Evolutionary conservation across 306 rosid genomes (phyloP).

Genomic region (Cajanus cajan): DNA sequence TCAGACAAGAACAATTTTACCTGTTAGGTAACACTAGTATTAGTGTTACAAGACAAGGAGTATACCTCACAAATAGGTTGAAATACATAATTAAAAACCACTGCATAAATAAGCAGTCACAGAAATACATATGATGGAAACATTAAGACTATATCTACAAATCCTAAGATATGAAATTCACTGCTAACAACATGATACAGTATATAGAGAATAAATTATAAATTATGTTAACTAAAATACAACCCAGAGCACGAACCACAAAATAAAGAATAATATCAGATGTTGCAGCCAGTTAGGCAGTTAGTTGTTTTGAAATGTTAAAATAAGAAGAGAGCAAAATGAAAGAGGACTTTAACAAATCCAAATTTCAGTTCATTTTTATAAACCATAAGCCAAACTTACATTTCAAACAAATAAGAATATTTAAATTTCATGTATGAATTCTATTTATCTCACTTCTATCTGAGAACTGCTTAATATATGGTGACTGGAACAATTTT

Average conservation of each 20-base stretch:
- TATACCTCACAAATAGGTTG: not conserved
- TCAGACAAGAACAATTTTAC: constrained; percentile 57
- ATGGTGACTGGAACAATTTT: not conserved
- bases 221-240: not conserved
- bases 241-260: not conserved
- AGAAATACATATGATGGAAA: not conserved
- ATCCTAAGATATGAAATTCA: not conserved
- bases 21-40: constrained; percentile 34
- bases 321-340: not conserved
- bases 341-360: not conserved
- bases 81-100: not conserved
- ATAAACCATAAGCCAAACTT: not conserved
- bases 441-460: not conserved
- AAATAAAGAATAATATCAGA: not conserved
- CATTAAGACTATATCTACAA: not conserved
- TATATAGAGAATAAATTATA: not conserved
- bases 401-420: constrained; percentile 12
- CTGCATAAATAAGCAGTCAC: not conserved
- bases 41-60: constrained; percentile 4
- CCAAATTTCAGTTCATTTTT: not conserved
- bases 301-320: not conserved
- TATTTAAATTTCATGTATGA: not conserved
- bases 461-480: not conserved
- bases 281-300: not conserved
- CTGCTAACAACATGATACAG: not conserved